Conservation (phyloP, 257 asterid species). For the Scutellaria galericulata region DNA sequence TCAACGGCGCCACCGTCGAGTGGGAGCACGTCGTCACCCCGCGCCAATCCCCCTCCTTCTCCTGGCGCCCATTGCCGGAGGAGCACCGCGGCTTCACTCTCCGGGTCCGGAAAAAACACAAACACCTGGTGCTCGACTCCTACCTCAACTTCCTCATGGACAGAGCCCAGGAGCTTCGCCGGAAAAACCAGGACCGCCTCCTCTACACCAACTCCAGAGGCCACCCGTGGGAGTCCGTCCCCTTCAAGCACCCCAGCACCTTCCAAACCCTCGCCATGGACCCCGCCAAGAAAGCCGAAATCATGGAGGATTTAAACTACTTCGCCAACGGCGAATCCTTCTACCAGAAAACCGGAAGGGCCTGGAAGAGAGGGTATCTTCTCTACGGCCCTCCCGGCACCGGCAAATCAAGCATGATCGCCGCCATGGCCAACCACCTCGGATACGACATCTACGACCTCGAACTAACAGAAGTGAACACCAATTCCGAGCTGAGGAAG, state of each 20-base stretch:
- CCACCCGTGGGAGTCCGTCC: constrained; percentile 46
- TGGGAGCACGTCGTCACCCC: constrained; percentile 55
- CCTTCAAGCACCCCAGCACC: constrained; percentile 51
- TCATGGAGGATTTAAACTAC: constrained; percentile 43
- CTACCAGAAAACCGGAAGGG: constrained; percentile 48
- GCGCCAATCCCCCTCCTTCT: constrained; percentile 39
- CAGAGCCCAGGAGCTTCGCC: constrained; percentile 38
- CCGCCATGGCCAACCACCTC: constrained; percentile 54
- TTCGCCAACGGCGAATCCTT: constrained; percentile 39
- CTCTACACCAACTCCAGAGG: constrained; percentile 47
- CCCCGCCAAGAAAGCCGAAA: constrained; percentile 41
- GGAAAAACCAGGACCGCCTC: constrained; percentile 43
- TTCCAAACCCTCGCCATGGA: constrained; percentile 48
- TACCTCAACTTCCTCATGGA: constrained; percentile 45
- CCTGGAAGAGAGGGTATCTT: constrained; percentile 51
- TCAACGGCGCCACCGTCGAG: constrained; percentile 37
- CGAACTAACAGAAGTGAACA: constrained; percentile 46
- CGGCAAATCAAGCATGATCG: constrained; percentile 56
- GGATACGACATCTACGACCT: constrained; percentile 54
- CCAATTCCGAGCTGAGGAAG: constrained; percentile 47
- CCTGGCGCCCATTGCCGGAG: constrained; percentile 56
- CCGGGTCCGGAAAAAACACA: constrained; percentile 41
- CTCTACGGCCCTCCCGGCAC: constrained; percentile 55
- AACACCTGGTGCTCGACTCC: constrained; percentile 37
- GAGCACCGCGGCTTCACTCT: constrained; percentile 51